These are phyloP conservation scores for Acanthamoeba rhysodes DNA, from an alignment of 208 protist species.

Conservation along the genomic window DNA sequence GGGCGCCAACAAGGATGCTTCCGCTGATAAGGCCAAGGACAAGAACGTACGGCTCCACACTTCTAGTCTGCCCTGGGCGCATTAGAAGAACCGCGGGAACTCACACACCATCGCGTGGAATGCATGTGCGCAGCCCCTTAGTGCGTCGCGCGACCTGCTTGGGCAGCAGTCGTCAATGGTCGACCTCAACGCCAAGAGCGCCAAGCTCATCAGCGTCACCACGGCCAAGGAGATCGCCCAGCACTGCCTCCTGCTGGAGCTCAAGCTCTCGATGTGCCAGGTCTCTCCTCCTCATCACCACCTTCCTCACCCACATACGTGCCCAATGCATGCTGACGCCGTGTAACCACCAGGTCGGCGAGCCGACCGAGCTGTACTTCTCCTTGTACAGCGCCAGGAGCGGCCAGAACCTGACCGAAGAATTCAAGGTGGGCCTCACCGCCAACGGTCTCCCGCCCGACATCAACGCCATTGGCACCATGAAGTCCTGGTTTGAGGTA, in stretches of 20 bases:
- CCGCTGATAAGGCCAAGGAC: neutral
- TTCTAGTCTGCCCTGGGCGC: too few species aligned
- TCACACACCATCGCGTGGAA: neutral
- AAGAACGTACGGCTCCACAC: constrained; percentile 7
- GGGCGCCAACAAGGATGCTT: neutral
- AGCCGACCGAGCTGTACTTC: constrained; percentile 73
- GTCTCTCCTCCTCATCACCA: neutral
- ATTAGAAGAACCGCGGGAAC: too few species aligned
- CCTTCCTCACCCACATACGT: neutral
- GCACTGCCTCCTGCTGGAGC: constrained; percentile 60
- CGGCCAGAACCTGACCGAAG: constrained; percentile 65
- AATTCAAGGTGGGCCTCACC: constrained; percentile 75
- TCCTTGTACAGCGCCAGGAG: constrained; percentile 68
- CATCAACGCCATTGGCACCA: constrained; percentile 77
- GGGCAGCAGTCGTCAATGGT: neutral
- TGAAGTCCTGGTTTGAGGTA: constrained; percentile 77
- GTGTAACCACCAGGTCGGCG: constrained; percentile 25
- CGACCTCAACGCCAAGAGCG: constrained; percentile 35
- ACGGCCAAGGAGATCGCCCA: constrained; percentile 37
- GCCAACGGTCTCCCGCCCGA: constrained; percentile 74
- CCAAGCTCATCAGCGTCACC: constrained; percentile 51
- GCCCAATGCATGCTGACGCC: too few species aligned
- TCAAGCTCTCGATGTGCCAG: constrained; percentile 75
- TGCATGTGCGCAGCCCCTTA: neutral
- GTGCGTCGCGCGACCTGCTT: neutral